A percentile compares a stretch with the other conserved stretches of the same genome.
Evolutionary conservation across 495 filamentous ascomycete genomes (phyloP).

Genomic region (Penicillium angulare): DNA sequence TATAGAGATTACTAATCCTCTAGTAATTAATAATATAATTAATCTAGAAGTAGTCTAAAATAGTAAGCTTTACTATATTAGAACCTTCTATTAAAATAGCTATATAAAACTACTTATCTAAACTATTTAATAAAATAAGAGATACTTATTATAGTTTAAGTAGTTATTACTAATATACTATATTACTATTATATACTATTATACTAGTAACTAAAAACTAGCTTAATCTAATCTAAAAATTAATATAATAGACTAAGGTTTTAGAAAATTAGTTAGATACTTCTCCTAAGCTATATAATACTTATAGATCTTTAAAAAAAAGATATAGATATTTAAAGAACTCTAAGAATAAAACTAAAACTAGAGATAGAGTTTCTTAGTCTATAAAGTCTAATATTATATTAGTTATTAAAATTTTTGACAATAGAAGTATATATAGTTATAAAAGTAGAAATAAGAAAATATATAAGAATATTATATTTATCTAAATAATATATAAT

Average conservation of each 20-base stretch:
- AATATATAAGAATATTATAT: neutral
- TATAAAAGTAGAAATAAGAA: neutral
- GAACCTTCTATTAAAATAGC: neutral
- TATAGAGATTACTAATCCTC: neutral
- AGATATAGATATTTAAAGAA: neutral
- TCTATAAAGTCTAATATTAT: neutral
- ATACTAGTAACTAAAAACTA: neutral
- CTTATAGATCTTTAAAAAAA: neutral
- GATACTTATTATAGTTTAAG: neutral
- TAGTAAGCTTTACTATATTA: neutral
- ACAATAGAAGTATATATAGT: neutral
- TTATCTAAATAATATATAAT: neutral
- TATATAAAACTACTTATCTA: neutral
- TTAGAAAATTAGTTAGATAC: neutral
- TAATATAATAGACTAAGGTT: neutral
- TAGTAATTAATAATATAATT: neutral
- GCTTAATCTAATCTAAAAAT: neutral
- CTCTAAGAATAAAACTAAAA: neutral
- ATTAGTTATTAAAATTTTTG: neutral
- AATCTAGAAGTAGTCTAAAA: neutral
- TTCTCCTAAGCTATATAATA: neutral
- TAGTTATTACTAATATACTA: neutral
- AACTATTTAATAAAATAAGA: neutral
- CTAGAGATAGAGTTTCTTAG: neutral
- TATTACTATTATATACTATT: neutral